These are phyloP conservation scores for Themeda triandra DNA, from an alignment of 176 grass and related monocot species.

Conservation along the genomic window DNA sequence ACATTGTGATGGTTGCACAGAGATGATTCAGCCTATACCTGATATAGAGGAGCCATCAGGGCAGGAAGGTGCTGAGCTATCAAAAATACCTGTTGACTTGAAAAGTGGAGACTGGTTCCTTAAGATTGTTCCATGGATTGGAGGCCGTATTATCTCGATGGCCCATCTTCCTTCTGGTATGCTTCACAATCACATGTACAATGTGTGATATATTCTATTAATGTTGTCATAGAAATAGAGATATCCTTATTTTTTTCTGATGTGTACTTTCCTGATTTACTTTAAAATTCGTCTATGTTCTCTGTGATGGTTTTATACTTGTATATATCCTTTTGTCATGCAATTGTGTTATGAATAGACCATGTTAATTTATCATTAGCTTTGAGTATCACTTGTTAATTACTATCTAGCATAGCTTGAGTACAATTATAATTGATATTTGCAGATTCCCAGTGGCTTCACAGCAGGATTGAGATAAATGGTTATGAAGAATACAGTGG, in stretches of 20 bases:
- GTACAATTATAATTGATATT: slow-evolving; percentile 15
- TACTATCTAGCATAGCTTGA: background rate
- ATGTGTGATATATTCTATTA: background rate
- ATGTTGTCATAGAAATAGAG: background rate
- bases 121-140: slow-evolving; percentile 93
- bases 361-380: background rate
- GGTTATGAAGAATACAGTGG: slow-evolving; percentile 96
- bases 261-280: background rate
- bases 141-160: slow-evolving; percentile 89
- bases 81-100: slow-evolving; percentile 78
- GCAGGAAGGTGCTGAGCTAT: slow-evolving; percentile 72
- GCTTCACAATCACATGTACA: background rate
- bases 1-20: slow-evolving; percentile 42
- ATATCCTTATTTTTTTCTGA: background rate
- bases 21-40: slow-evolving; percentile 62
- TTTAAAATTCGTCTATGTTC: background rate
- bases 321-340: background rate
- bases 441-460: slow-evolving; percentile 89
- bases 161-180: slow-evolving; percentile 87
- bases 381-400: background rate
- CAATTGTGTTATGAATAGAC: slow-evolving; percentile 5
- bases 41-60: slow-evolving; percentile 49
- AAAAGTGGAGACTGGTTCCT: slow-evolving; percentile 82
- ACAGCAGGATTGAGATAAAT: slow-evolving; percentile 82
- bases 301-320: background rate